Base-by-base conservation (phyloP, 495 filamentous ascomycete species). In the Saxophila tyrrhenica region DNA sequence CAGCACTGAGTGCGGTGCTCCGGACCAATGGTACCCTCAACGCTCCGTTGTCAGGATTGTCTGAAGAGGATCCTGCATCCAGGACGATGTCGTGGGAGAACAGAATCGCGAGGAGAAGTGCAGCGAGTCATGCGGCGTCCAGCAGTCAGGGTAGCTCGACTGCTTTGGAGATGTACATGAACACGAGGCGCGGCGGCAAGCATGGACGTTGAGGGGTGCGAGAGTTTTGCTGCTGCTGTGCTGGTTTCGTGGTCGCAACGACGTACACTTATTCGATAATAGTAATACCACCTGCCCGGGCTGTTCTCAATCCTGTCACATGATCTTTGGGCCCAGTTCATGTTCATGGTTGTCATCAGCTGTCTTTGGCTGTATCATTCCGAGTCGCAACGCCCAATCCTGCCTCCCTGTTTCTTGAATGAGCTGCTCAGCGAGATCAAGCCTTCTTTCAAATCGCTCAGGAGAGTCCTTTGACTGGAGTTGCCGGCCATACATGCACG, bases 321-420 rank as follows among this genome's bases (percentile, higher is more conserved):
- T 44, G 16, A 44, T 44, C 19, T 44, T 44, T 3, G 41, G 41
- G 15, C 41, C 41, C 41, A 44, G 7, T 7, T 44, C n/a, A n/a
- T 44, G 41, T 17, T 44, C 19, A 5, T 17, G 15, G 8, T 21
- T n/a, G 5, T 8, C 17, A n/a, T 44, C 7, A 44, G 7, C 17
- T n/a, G 19, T 39, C 38, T 56, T 29, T 19, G 52, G 47, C 21
- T 51, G 48, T 10, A 70, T 58, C 66, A 70, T 58, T 8, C 71
- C 70, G 51, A 72, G 24, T 22, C 62, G 44, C 11, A 70, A 24
- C 1, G 70, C 70, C 71, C 70, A 72, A 50, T 73, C 70, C 3
- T 61, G 48, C 20, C 67, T 57, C 17, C 61, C 62, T 1, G 60
- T 62, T 52, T 72, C 67, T 19, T 51, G 32, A 25, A 73, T 61